Percentiles rank a stretch among this genome's conserved stretches.
phyloP scores from a whole-genome alignment of 2,329 filamentous ascomycete genomes.

The Cercospora janseana region DNA sequence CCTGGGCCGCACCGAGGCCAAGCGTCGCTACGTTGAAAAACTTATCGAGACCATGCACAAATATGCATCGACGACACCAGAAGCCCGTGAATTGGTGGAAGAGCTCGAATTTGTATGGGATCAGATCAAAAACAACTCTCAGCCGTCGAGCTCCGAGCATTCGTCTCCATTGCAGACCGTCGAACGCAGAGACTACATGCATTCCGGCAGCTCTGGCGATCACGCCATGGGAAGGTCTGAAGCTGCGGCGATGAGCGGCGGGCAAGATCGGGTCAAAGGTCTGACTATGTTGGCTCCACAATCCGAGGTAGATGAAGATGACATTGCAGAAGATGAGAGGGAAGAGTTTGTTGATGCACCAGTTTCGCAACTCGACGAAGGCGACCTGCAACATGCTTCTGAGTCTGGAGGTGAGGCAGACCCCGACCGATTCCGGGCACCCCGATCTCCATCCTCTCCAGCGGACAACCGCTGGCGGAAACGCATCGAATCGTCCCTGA shows the following conservation, averaged over 20 bases:
- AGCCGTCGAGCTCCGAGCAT: constrained; percentile 34
- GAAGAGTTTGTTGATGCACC: constrained; percentile 52
- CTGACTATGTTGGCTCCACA: constrained; percentile 73
- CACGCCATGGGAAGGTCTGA: constrained; percentile 26
- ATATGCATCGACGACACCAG: constrained; percentile 81
- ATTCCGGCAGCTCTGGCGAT: constrained; percentile 30
- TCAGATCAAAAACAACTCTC: constrained; percentile 76
- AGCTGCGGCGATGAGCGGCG: constrained; percentile 31
- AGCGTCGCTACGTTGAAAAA: constrained; percentile 88
- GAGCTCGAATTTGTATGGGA: constrained; percentile 99
- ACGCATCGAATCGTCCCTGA: constrained; percentile 79
- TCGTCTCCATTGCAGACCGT: constrained; percentile 33
- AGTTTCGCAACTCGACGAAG: constrained; percentile 46
- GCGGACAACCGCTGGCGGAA: constrained; percentile 67
- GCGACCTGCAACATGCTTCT: constrained; percentile 27
- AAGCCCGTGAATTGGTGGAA: constrained; percentile 80
- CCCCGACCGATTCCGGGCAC: constrained; percentile 17
- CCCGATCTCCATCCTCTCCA: constrained; percentile 16
- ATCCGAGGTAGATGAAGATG: constrained; percentile 61
- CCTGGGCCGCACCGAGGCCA: constrained; percentile 84
- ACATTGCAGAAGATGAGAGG: constrained; percentile 40
- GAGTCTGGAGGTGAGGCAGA: constrained; percentile 19
- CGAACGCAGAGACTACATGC: constrained; percentile 38
- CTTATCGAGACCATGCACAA: constrained; percentile 95
- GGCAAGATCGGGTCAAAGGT: constrained; percentile 11